Evolutionary conservation across 2,329 filamentous ascomycete species (phyloP), one percentile per base, ranked within the genome.

Genomic region (Colletotrichum euphorbiae): DNA sequence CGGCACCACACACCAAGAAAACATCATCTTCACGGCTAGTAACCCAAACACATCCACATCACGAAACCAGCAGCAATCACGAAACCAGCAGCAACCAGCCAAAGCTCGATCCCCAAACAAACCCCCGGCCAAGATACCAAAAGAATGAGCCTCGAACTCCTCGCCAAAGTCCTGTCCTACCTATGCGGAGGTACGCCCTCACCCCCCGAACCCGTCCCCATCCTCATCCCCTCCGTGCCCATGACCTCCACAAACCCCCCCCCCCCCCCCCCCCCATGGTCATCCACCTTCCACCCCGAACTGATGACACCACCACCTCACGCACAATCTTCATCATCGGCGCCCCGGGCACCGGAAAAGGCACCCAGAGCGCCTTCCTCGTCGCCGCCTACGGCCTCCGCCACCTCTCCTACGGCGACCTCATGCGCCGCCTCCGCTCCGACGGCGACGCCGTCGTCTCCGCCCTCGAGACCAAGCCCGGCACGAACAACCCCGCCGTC

Each of bases 241-340:
- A 28, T 28, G 28, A 28, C 28, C 28, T 28, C 28, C 28, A 8
- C 28, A 28, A 28, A n/a, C n/a, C n/a, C n/a, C n/a, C n/a, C n/a
- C n/a, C n/a, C n/a, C n/a, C n/a, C n/a, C n/a, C n/a, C n/a, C n/a
- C 19, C 45, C 24, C 24, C 11, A 48, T 48, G 21, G 12, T 48
- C 3, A 13, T 19, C 9, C 19, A 12, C 2, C n/a, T 15, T n/a
- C 6, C 24, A 3, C 19, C 19, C 19, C 21, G 28, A n/a, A 12
- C 45, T 3, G n/a, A 6, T 3, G 17, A 13, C 12, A n/a, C 19
- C 6, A n/a, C 21, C 21, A n/a, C 21, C 6, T 8, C 45, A 9
- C 3, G 21, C 45, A 48, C 24, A 12, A 28, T 56, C 54, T 56
- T 56, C 54, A 56, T 56, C 19, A 56, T 56, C 54, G 54, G 54